These are phyloP conservation scores for Circinella umbellata DNA, from an alignment of 371 early-diverging fungal species.

Conservation along the genomic window DNA sequence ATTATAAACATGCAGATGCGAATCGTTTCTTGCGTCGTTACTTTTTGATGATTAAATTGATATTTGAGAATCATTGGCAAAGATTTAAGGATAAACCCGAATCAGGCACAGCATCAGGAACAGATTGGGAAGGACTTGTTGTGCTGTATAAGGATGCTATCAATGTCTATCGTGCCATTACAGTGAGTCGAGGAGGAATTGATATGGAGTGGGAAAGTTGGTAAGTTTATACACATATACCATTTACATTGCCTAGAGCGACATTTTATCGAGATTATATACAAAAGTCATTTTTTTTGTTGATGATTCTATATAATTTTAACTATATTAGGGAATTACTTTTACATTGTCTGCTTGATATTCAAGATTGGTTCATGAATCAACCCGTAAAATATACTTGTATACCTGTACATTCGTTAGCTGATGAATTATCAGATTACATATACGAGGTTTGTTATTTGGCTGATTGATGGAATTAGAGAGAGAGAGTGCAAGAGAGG, in stretches of 20 bases:
- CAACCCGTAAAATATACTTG: slow-evolving; percentile 53
- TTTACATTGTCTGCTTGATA: slow-evolving; percentile 55
- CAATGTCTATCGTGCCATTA: slow-evolving; percentile 65
- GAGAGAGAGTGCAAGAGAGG: slow-evolving; percentile 7
- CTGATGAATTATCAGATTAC: slow-evolving; percentile 62
- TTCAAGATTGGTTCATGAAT: slow-evolving; percentile 60
- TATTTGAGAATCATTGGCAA: slow-evolving; percentile 49
- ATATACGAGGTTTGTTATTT: slow-evolving; percentile 52
- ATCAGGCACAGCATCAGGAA: slow-evolving; percentile 5
- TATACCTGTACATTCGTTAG: slow-evolving; percentile 45
- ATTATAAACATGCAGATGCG: slow-evolving; percentile 49
- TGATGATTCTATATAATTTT: no score
- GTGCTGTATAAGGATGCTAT: slow-evolving; percentile 62
- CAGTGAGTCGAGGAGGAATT: slow-evolving; percentile 58
- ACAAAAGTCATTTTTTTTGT: neutral
- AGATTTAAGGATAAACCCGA: slow-evolving; percentile 22
- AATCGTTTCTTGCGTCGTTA: slow-evolving; percentile 66
- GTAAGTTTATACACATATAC: slow-evolving; percentile 30
- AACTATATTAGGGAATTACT: slow-evolving; percentile 46
- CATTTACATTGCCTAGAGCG: neutral
- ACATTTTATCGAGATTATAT: no score
- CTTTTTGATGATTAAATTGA: slow-evolving; percentile 55
- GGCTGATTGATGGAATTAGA: neutral
- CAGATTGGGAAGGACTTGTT: slow-evolving; percentile 59
- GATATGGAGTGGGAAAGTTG: slow-evolving; percentile 69